A percentile compares a stretch with the other conserved stretches of the same genome.
Evolutionary conservation across 179 eudicot genomes (phyloP).

Genomic region (Drosera spatulata): DNA sequence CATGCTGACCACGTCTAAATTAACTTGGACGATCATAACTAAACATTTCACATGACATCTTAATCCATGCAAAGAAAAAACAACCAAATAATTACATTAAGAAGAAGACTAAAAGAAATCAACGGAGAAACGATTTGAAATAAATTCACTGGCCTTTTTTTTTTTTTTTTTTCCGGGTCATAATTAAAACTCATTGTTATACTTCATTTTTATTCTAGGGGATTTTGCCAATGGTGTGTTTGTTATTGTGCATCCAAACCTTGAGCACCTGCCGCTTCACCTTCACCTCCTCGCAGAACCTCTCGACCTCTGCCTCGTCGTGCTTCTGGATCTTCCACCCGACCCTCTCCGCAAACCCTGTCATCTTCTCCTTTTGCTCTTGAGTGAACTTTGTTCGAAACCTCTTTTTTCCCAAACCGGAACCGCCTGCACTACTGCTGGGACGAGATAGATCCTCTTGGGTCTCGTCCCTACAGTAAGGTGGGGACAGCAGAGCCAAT

Average conservation of each 20-base stretch:
- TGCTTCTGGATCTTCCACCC: constrained; percentile 37
- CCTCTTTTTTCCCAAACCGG: constrained; percentile 6
- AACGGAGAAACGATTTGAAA: no score
- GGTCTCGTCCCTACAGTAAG: constrained; percentile 22
- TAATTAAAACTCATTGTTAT: background rate
- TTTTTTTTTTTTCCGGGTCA: no score
- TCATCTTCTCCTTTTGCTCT: constrained; percentile 26
- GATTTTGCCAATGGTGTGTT: constrained; percentile 34
- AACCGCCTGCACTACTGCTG: constrained; percentile 21
- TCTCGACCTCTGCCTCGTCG: constrained; percentile 27
- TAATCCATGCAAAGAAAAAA: no score
- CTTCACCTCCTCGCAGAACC: constrained; percentile 23
- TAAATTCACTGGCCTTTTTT: no score
- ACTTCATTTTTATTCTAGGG: constrained; percentile 11
- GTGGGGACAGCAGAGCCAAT: constrained; percentile 10
- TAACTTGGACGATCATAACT: constrained; percentile 15
- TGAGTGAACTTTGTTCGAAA: no score
- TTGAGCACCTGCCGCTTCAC: constrained; percentile 26
- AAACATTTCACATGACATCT: background rate
- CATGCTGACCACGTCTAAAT: constrained; percentile 37
- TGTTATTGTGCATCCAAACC: constrained; percentile 42
- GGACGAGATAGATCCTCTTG: constrained; percentile 33
- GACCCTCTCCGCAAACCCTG: constrained; percentile 28
- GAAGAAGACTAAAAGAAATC: no score
- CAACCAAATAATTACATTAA: no score